These are phyloP conservation scores for Begonia fuchsioides DNA, from an alignment of 306 rosid genomes.

Conservation along the genomic window DNA sequence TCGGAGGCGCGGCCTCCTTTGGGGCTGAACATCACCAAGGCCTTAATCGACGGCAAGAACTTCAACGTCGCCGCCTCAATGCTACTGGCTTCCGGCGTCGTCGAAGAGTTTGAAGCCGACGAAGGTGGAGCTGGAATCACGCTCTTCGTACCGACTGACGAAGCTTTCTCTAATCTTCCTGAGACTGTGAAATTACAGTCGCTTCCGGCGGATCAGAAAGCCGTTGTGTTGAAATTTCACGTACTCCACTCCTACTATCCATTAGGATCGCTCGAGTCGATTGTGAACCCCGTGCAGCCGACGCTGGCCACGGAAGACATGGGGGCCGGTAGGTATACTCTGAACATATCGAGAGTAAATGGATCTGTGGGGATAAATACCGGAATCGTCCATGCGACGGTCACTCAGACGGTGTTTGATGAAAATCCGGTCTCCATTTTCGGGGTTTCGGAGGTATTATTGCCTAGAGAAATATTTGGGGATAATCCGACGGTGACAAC, in stretches of 20 bases:
- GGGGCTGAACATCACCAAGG: constrained; percentile 62
- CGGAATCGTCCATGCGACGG: constrained; percentile 62
- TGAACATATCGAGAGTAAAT: constrained; percentile 63
- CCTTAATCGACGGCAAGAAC: constrained; percentile 61
- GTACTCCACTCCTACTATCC: constrained; percentile 89
- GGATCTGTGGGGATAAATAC: constrained; percentile 73
- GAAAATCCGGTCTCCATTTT: constrained; percentile 89
- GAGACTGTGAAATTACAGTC: constrained; percentile 50
- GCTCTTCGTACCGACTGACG: constrained; percentile 66
- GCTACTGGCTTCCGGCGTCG: constrained; percentile 80
- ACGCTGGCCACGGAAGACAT: constrained; percentile 77
- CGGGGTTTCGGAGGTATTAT: constrained; percentile 70
- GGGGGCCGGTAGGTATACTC: constrained; percentile 83
- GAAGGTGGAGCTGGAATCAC: constrained; percentile 98
- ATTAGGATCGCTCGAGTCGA: constrained; percentile 69
- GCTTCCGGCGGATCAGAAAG: constrained; percentile 65
- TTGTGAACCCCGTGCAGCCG: constrained; percentile 86
- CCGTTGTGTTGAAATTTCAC: constrained; percentile 61
- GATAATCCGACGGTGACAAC: constrained; percentile 21
- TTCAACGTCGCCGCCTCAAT: constrained; percentile 91
- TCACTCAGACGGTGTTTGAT: constrained; percentile 82
- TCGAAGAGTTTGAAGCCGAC: constrained; percentile 67
- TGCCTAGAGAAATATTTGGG: constrained; percentile 78
- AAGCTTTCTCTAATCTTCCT: constrained; percentile 63
- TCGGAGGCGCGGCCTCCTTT: constrained; percentile 67